phyloP scores from a whole-genome alignment of 2,329 filamentous ascomycete species.

The Xylariaceae sp. region DNA sequence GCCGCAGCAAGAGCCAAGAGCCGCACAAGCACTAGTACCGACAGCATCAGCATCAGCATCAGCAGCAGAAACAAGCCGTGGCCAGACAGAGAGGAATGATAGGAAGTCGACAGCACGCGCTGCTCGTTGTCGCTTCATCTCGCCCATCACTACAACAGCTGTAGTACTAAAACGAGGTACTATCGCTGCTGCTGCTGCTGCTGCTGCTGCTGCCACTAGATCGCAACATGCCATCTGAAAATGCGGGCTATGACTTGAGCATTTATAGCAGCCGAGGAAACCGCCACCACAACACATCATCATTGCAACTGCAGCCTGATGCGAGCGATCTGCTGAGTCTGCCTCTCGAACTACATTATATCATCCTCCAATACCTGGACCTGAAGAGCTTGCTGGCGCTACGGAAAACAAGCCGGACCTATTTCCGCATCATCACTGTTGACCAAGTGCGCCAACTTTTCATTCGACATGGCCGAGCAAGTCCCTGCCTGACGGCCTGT shows the following conservation, averaged over 20 bases:
- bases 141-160: too few species aligned
- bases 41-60: too few species aligned
- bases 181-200: too few species aligned
- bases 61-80: too few species aligned
- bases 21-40: too few species aligned
- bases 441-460: slow-evolving; percentile 25
- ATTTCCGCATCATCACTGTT: slow-evolving; percentile 25
- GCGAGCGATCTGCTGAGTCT: slow-evolving; percentile 18
- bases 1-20: neutral
- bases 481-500: slow-evolving; percentile 19
- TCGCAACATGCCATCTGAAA: slow-evolving; percentile 17
- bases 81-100: too few species aligned
- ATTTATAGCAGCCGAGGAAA: slow-evolving; percentile 3
- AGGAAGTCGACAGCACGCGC: too few species aligned
- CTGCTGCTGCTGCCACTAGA: too few species aligned
- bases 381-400: slow-evolving; percentile 22
- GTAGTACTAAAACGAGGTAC: too few species aligned
- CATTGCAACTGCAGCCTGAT: neutral
- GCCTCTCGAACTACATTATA: slow-evolving; percentile 26
- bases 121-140: too few species aligned
- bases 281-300: slow-evolving; percentile 3
- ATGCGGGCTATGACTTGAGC: slow-evolving; percentile 9
- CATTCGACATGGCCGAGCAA: slow-evolving; percentile 15
- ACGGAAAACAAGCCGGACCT: slow-evolving; percentile 21
- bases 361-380: slow-evolving; percentile 25